These are phyloP conservation scores for Cubamyces lactineus DNA, from an alignment of 768 basidiomycete species.

Conservation along the genomic window DNA sequence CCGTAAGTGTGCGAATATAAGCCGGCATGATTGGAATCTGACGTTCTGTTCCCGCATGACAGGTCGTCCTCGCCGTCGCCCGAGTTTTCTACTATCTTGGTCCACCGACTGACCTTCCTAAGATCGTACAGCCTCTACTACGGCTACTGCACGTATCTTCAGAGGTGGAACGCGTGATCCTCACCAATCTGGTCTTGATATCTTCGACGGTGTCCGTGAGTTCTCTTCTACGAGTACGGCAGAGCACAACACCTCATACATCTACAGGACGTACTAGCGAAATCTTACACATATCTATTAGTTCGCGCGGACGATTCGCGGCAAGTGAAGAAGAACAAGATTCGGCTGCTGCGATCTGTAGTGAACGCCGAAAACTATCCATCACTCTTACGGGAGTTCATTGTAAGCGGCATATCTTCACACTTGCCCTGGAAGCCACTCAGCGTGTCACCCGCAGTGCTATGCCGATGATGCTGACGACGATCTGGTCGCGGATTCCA, in stretches of 20 bases:
- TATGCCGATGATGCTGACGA: slow-evolving; percentile 83
- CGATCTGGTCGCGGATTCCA: slow-evolving; percentile 67
- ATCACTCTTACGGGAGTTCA: slow-evolving; percentile 78
- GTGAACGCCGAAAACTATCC: slow-evolving; percentile 69
- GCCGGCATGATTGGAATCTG: not conserved
- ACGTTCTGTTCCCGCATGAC: slow-evolving; percentile 1
- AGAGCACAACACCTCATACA: not conserved
- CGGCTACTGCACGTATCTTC: slow-evolving; percentile 67
- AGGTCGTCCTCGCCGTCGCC: slow-evolving; percentile 82
- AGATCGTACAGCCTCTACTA: slow-evolving; percentile 73
- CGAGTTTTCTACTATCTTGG: slow-evolving; percentile 77
- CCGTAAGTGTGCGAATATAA: slow-evolving; percentile 52
- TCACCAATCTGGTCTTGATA: slow-evolving; percentile 72
- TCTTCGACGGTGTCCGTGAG: slow-evolving; percentile 69
- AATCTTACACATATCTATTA: slow-evolving; percentile 67
- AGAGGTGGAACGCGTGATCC: slow-evolving; percentile 76
- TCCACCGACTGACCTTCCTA: slow-evolving; percentile 54
- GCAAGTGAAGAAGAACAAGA: slow-evolving; percentile 73
- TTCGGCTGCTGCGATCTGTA: slow-evolving; percentile 70
- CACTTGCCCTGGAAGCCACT: not conserved
- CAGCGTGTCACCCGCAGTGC: slow-evolving; percentile 51
- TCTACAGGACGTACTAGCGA: slow-evolving; percentile 62
- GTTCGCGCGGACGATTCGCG: slow-evolving; percentile 68
- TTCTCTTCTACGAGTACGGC: slow-evolving; percentile 4
- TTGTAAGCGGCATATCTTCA: slow-evolving; percentile 50